A percentile compares a stretch with the other conserved stretches of the same genome.
Conservation (phyloP, 768 basidiomycete genomes). For the Russula griseocarnosa region DNA sequence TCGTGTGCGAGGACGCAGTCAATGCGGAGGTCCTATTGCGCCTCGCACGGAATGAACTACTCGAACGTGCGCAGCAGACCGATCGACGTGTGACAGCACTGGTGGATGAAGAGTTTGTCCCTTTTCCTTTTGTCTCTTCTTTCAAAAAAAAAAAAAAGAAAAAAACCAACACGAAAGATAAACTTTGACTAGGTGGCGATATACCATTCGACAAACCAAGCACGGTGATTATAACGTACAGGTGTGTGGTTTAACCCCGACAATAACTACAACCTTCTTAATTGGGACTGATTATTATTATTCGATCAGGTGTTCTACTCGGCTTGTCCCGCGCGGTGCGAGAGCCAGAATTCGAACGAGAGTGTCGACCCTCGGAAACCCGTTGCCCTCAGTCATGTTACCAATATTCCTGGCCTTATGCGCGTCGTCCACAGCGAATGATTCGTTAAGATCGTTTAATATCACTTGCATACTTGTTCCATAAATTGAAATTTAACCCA, state of each 20-base stretch:
- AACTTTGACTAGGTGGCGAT: slow-evolving; percentile 52
- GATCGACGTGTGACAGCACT: slow-evolving; percentile 55
- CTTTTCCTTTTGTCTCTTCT: not conserved
- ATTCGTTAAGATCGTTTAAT: not conserved
- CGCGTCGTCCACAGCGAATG: slow-evolving; percentile 50
- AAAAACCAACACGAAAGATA: slow-evolving; percentile 12
- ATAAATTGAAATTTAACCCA: not conserved
- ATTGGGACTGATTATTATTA: no score
- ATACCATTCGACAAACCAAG: slow-evolving; percentile 55
- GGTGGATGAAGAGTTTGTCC: slow-evolving; percentile 64
- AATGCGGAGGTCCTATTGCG: slow-evolving; percentile 22
- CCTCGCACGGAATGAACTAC: slow-evolving; percentile 30
- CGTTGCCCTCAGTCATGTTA: slow-evolving; percentile 56
- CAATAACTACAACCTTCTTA: not conserved
- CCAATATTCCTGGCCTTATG: slow-evolving; percentile 70
- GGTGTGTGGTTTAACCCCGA: slow-evolving; percentile 39
- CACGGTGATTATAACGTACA: slow-evolving; percentile 56
- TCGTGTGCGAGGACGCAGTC: slow-evolving; percentile 23
- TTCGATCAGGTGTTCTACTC: slow-evolving; percentile 53
- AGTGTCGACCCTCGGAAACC: slow-evolving; percentile 54
- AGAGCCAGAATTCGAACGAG: slow-evolving; percentile 32
- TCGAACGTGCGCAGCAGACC: slow-evolving; percentile 54
- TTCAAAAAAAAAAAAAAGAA: not conserved
- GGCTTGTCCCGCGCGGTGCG: slow-evolving; percentile 52
- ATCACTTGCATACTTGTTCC: not conserved